Conservation (phyloP, 1,139 yeast genomes). For the Nadsonia commutata region DNA sequence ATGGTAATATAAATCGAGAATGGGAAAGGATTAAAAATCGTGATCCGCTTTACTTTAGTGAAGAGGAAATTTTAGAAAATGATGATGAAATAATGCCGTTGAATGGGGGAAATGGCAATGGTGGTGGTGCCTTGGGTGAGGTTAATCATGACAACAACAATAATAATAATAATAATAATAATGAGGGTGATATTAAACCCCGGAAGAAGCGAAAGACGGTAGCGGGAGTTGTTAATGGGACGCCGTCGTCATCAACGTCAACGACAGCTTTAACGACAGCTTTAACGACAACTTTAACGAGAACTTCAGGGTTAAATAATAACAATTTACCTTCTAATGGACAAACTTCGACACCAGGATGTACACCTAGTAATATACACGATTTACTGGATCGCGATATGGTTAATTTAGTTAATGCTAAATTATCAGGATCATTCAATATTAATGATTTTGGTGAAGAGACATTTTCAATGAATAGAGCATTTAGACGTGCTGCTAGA, state of each 20-base stretch:
- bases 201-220: slow-evolving; percentile 3
- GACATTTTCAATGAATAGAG: slow-evolving; percentile 11
- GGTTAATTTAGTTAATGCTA: neutral
- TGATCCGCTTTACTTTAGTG: slow-evolving; percentile 22
- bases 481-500: slow-evolving; percentile 14
- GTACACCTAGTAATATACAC: no score
- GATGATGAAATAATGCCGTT: slow-evolving; percentile 1
- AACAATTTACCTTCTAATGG: neutral
- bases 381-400: no score
- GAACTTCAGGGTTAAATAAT: neutral
- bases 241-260: neutral
- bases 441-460: slow-evolving; percentile 18
- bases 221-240: slow-evolving; percentile 5
- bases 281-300: neutral
- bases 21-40: slow-evolving; percentile 18
- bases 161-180: neutral
- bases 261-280: neutral
- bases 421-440: neutral
- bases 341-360: neutral
- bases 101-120: neutral
- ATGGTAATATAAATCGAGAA: slow-evolving; percentile 16
- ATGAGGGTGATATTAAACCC: neutral
- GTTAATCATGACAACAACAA: neutral
- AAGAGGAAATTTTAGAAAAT: slow-evolving; percentile 13
- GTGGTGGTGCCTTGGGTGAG: neutral